Conservation (phyloP, 2,329 filamentous ascomycete genomes). For the Colletotrichum nymphaeae region DNA sequence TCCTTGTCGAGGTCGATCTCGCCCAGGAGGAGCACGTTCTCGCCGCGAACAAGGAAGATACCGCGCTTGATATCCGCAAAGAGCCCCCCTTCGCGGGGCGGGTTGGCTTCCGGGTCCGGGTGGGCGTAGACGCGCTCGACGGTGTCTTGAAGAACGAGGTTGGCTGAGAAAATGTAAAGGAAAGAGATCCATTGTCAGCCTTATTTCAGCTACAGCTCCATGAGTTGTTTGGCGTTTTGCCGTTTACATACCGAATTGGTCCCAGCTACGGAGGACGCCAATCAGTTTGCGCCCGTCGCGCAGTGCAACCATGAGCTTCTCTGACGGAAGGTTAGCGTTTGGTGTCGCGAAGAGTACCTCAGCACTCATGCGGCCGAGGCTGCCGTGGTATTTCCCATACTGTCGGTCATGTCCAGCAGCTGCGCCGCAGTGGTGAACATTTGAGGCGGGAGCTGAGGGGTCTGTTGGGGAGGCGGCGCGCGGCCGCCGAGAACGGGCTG, state of each 20-base stretch:
- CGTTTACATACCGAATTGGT: conserved; percentile 85
- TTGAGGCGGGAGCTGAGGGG: conserved; percentile 81
- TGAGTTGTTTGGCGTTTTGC: conserved; percentile 2
- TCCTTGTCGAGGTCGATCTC: conserved; percentile 98
- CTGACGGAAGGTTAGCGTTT: conserved; percentile 59
- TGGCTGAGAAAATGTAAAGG: conserved; percentile 68
- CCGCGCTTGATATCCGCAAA: conserved; percentile 90
- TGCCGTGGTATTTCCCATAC: conserved; percentile 66
- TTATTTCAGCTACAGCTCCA: neutral
- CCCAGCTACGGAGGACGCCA: conserved; percentile 93
- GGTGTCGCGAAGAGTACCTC: neutral
- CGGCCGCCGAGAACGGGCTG: conserved; percentile 43
- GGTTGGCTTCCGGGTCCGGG: conserved; percentile 50
- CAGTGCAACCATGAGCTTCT: conserved; percentile 93
- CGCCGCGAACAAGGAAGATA: conserved; percentile 91
- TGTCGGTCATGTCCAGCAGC: conserved; percentile 95
- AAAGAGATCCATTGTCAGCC: neutral
- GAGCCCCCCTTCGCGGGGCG: conserved; percentile 57
- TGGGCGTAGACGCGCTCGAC: conserved; percentile 83
- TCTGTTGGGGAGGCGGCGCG: conserved; percentile 53
- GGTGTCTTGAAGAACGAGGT: conserved; percentile 93
- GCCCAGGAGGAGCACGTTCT: conserved; percentile 95
- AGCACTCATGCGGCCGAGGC: conserved; percentile 32
- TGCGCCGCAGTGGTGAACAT: conserved; percentile 99
- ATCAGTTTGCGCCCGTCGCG: conserved; percentile 95